A percentile compares a stretch with the other conserved stretches of the same genome.
Conservation (phyloP, 306 rosid species). For the peach (Prunus persica) region DNA sequence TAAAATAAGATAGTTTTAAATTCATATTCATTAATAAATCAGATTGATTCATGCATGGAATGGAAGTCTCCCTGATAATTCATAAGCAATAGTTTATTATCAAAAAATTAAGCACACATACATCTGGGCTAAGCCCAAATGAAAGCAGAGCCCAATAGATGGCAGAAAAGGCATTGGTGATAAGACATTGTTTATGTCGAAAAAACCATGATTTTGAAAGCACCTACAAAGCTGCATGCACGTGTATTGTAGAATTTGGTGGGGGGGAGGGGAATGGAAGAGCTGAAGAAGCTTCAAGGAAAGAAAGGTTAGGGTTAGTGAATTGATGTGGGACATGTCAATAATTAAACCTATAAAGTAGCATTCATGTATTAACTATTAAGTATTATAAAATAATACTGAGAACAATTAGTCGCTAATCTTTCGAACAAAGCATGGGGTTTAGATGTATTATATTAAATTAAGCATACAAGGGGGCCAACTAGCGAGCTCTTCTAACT, state of each 20-base stretch:
- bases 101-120: too few species aligned
- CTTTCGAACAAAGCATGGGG: not conserved
- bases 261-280: slow-evolving; percentile 1
- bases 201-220: slow-evolving; percentile 17
- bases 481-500: not conserved
- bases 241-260: slow-evolving; percentile 24
- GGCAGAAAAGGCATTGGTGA: not conserved
- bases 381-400: not conserved
- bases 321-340: slow-evolving; percentile 15
- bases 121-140: not conserved
- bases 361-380: not conserved
- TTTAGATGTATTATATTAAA: slow-evolving; percentile 8
- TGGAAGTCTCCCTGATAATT: not conserved
- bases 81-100: not conserved
- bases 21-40: not conserved
- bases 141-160: not conserved
- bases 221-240: not conserved
- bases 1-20: not conserved
- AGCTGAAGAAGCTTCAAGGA: slow-evolving; percentile 50
- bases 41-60: not conserved
- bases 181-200: not conserved
- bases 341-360: slow-evolving; percentile 13
- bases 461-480: not conserved
- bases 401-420: not conserved
- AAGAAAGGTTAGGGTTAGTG: not conserved